phyloP scores from a whole-genome alignment of 805 yeast species.

The Starmerella riodocensis region DNA sequence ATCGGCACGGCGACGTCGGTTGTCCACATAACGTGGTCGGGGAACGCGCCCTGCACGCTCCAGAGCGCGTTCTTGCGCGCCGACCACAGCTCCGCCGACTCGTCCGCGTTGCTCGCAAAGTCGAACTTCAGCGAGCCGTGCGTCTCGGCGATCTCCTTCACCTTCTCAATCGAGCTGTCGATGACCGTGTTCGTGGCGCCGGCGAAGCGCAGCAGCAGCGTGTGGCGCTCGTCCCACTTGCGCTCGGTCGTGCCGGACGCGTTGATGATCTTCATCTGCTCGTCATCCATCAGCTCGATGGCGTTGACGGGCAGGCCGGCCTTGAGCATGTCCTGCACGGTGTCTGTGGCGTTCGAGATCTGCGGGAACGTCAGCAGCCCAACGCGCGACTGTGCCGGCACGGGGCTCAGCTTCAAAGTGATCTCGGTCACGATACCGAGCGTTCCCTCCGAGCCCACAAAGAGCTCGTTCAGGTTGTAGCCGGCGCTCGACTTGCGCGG shows the following conservation, averaged over 20 bases:
- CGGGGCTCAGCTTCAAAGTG: constrained; percentile 34
- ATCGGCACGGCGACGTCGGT: constrained; percentile 88
- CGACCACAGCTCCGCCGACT: constrained; percentile 60
- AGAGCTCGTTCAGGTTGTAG: constrained; percentile 64
- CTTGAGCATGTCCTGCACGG: constrained; percentile 45
- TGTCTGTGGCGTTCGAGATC: constrained; percentile 9
- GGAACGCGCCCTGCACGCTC: constrained; percentile 56
- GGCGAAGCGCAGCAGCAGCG: constrained; percentile 44
- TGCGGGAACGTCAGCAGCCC: constrained; percentile 46
- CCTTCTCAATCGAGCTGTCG: constrained; percentile 38
- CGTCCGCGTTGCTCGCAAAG: constrained; percentile 53
- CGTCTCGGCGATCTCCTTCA: constrained; percentile 20
- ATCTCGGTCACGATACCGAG: constrained; percentile 42
- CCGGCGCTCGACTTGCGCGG: constrained; percentile 78
- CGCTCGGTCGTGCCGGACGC: constrained; percentile 40
- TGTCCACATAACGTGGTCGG: constrained; percentile 66
- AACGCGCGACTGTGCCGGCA: constrained; percentile 37
- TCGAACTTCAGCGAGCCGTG: constrained; percentile 41
- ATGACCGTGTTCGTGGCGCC: constrained; percentile 35
- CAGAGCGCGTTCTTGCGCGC: constrained; percentile 71
- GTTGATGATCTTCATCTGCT: constrained; percentile 63
- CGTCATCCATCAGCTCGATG: constrained; percentile 59
- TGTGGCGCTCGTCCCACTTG: constrained; percentile 55
- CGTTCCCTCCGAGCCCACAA: constrained; percentile 77
- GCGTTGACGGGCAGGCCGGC: constrained; percentile 62